Conservation (phyloP, 179 eudicot species). For the Silene coronaria region DNA sequence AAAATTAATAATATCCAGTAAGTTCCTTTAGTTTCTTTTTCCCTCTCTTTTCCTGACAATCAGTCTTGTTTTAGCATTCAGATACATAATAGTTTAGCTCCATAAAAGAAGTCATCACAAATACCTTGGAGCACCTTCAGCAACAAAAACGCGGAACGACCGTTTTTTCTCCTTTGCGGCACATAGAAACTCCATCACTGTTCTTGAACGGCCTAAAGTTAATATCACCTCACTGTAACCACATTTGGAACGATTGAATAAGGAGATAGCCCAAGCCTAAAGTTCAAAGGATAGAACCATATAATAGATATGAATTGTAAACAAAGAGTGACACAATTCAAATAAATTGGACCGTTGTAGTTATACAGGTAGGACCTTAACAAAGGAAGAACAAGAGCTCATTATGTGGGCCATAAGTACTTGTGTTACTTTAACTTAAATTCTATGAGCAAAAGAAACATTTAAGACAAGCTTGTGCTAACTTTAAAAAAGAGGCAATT, state of each 20-base stretch:
- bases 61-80: neutral
- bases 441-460: no score
- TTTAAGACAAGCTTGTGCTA: no score
- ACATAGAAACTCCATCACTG: slow-evolving; percentile 89
- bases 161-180: slow-evolving; percentile 97
- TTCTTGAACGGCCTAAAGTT: slow-evolving; percentile 88
- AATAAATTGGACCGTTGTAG: neutral
- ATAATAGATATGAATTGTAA: slow-evolving; percentile 3
- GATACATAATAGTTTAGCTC: neutral
- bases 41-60: neutral
- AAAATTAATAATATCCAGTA: neutral
- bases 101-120: neutral
- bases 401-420: no score
- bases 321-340: neutral
- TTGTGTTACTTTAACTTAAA: no score
- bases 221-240: slow-evolving; percentile 88
- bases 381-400: neutral
- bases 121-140: slow-evolving; percentile 99
- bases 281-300: slow-evolving; percentile 11
- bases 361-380: neutral
- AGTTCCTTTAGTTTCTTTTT: neutral
- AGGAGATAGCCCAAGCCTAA: slow-evolving; percentile 16
- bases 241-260: slow-evolving; percentile 20
- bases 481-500: no score
- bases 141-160: slow-evolving; percentile 90